Evolutionary conservation across 2,329 filamentous ascomycete genomes (phyloP).

Genomic region (Torrubiella hemipterigena): DNA sequence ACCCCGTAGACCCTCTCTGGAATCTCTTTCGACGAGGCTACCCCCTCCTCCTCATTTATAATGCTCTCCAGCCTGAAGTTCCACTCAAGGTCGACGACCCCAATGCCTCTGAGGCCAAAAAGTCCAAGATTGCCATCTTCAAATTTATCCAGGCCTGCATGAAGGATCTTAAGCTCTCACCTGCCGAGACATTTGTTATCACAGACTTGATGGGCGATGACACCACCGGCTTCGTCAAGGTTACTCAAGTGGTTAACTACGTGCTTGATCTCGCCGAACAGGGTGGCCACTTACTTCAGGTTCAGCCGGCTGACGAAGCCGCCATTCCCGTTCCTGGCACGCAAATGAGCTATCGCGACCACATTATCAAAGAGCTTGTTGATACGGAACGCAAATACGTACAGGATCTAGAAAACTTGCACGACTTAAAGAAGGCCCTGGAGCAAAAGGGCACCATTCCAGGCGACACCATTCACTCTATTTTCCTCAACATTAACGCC

Average conservation of each 20-base stretch:
- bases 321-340: conserved; percentile 39
- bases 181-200: conserved; percentile 82
- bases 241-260: conserved; percentile 81
- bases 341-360: conserved; percentile 65
- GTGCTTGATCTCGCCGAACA: conserved; percentile 80
- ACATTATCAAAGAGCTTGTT: conserved; percentile 84
- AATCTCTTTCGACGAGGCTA: conserved; percentile 71
- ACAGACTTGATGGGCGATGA: conserved; percentile 86
- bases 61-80: conserved; percentile 61
- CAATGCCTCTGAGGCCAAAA: conserved; percentile 54
- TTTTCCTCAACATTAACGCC: conserved; percentile 92
- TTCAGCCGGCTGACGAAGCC: conserved; percentile 37
- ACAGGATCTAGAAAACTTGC: conserved; percentile 87
- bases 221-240: conserved; percentile 95
- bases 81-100: conserved; percentile 56
- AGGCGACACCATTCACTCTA: conserved; percentile 83
- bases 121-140: conserved; percentile 78
- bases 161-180: conserved; percentile 65
- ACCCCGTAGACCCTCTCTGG: conserved; percentile 86
- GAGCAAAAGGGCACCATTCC: conserved; percentile 81
- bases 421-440: conserved; percentile 80
- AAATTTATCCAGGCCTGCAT: conserved; percentile 87
- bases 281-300: conserved; percentile 58
- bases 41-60: conserved; percentile 81
- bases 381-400: conserved; percentile 97